Evolutionary conservation across 176 grass and related monocot genomes (phyloP).

Genomic region (Rhynchospora tenuis): DNA sequence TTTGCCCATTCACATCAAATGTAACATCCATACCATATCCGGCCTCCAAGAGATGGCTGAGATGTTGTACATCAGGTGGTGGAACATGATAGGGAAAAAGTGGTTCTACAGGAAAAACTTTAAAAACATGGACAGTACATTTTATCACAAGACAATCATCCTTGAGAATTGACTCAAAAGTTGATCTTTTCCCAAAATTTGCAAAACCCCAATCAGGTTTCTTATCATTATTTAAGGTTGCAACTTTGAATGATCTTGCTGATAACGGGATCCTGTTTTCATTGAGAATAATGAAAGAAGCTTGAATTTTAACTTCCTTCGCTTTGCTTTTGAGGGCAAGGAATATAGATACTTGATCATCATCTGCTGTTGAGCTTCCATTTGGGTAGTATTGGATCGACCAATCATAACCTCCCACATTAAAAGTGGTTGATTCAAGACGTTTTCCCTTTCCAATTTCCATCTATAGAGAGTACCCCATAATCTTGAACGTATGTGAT

Average conservation of each 20-base stretch:
- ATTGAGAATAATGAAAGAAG: background rate
- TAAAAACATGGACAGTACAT: slow-evolving; percentile 6
- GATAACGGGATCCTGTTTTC: background rate
- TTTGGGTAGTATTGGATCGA: background rate
- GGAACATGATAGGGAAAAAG: background rate
- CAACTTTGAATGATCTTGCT: background rate
- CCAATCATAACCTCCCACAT: slow-evolving; percentile 1
- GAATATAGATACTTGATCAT: background rate
- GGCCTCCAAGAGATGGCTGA: slow-evolving; percentile 9
- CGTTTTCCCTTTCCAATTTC: background rate
- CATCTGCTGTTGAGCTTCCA: background rate
- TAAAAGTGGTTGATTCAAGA: background rate
- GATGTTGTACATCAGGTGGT: background rate
- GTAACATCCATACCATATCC: slow-evolving; percentile 19
- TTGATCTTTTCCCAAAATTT: background rate
- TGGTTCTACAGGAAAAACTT: background rate
- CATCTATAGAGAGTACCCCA: background rate
- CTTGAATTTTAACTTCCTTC: background rate
- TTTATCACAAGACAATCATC: slow-evolving; percentile 14
- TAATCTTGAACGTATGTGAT: slow-evolving; percentile 5
- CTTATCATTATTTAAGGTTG: background rate
- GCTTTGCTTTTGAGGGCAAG: background rate
- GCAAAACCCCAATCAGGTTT: background rate
- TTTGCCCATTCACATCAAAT: background rate
- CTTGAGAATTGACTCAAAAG: slow-evolving; percentile 14